phyloP scores from a whole-genome alignment of 495 filamentous ascomycete species.

The Staphylotrichum longicolle region DNA sequence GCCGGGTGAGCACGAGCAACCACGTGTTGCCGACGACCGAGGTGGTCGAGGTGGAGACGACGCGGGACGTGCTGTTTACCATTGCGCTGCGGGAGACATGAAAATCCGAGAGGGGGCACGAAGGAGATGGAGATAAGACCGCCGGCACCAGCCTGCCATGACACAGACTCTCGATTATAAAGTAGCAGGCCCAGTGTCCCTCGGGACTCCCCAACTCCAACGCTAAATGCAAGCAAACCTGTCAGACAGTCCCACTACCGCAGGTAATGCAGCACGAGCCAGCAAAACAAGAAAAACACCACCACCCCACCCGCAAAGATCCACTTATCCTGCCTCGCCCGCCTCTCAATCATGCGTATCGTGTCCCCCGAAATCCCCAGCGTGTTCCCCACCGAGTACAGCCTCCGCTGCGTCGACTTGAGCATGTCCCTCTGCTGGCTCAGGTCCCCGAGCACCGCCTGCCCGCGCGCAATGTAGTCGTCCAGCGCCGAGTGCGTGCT shows the following conservation, averaged over 20 bases:
- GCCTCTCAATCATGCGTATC: conserved; percentile 89
- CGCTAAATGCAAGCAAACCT: conserved; percentile 23
- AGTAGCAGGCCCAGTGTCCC: background rate
- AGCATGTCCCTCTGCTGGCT: conserved; percentile 89
- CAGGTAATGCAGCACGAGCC: conserved; percentile 79
- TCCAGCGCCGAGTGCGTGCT: conserved; percentile 79
- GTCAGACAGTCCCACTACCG: conserved; percentile 43
- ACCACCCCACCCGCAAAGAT: conserved; percentile 89
- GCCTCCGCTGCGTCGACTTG: conserved; percentile 84
- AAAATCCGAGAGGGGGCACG: background rate
- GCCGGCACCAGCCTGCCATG: conserved; percentile 1
- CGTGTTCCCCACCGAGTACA: conserved; percentile 93
- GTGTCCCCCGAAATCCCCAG: conserved; percentile 92
- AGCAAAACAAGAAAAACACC: conserved; percentile 90
- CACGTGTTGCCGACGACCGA: conserved; percentile 57
- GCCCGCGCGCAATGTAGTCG: conserved; percentile 87
- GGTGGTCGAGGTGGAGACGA: conserved; percentile 59
- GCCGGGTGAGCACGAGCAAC: conserved; percentile 90
- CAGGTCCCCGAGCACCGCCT: conserved; percentile 84
- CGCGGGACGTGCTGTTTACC: conserved; percentile 77
- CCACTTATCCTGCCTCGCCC: conserved; percentile 95
- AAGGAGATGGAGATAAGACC: background rate
- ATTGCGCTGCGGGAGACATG: conserved; percentile 58
- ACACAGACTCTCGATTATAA: background rate
- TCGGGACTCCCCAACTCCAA: conserved; percentile 20